A percentile compares a stretch with the other conserved stretches of the same genome.
phyloP scores from a whole-genome alignment of 495 filamentous ascomycete species.

The Neurospora sp. region DNA sequence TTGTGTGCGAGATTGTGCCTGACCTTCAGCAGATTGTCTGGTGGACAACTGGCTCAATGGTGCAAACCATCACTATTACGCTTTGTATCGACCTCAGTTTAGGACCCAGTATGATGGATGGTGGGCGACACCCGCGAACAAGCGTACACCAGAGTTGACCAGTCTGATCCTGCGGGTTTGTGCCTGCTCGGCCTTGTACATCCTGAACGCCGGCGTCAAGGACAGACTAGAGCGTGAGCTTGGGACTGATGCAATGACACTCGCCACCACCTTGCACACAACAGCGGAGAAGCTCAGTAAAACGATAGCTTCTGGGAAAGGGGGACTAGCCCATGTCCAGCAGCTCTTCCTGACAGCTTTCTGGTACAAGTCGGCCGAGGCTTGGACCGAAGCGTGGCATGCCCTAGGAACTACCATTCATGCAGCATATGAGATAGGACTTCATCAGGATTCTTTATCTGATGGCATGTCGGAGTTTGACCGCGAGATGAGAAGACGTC shows the following conservation, averaged over 20 bases:
- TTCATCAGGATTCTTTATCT: slow-evolving; percentile 32
- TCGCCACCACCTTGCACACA: slow-evolving; percentile 33
- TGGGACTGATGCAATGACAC: slow-evolving; percentile 22
- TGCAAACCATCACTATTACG: slow-evolving; percentile 41
- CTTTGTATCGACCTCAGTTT: slow-evolving; percentile 39
- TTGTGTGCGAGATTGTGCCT: slow-evolving; percentile 3
- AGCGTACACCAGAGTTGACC: slow-evolving; percentile 35
- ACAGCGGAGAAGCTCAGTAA: slow-evolving; percentile 35
- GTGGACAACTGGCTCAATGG: slow-evolving; percentile 39
- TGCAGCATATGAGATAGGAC: slow-evolving; percentile 44
- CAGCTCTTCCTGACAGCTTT: slow-evolving; percentile 41
- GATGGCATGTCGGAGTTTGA: slow-evolving; percentile 34
- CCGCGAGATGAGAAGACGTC: slow-evolving; percentile 32
- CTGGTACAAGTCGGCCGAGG: slow-evolving; percentile 43
- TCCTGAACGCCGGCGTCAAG: slow-evolving; percentile 23
- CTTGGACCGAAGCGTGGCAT: slow-evolving; percentile 46
- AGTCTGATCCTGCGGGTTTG: slow-evolving; percentile 42
- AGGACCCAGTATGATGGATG: slow-evolving; percentile 37
- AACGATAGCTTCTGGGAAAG: slow-evolving; percentile 36
- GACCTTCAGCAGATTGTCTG: slow-evolving; percentile 34
- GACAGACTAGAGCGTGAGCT: slow-evolving; percentile 40
- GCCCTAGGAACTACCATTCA: slow-evolving; percentile 33
- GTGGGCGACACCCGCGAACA: slow-evolving; percentile 30
- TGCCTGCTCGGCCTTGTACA: slow-evolving; percentile 39
- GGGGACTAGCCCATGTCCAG: slow-evolving; percentile 39